Base-by-base conservation (phyloP, 192 early-diverging fungal species). In the Coemansia sp. region DNA sequence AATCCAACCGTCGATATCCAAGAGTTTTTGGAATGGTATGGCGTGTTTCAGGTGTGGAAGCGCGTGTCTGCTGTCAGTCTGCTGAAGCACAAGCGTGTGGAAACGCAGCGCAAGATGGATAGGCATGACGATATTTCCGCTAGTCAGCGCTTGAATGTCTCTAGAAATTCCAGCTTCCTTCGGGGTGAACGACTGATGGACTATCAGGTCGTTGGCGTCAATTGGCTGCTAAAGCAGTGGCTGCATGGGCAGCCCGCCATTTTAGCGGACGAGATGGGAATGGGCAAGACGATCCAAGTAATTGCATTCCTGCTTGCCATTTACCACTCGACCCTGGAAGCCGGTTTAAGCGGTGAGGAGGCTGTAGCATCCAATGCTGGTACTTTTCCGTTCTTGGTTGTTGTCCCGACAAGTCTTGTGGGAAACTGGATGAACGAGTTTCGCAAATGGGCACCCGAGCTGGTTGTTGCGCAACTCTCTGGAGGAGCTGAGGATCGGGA, bases 271-370 rank as follows among this genome's bases (percentile, higher is more conserved):
- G 96, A 98, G 69, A 87, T 89, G 89, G 89, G 94, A 15, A 74
- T 96, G 33, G 97, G 97, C 14, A 99, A 99, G 76, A 98, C 97
- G 0, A 87, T 99, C 2, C 97, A 99, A 72, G 92, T 91, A 0
- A 94, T 99, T 45, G 85, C 91, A 2, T 94, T 95, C 61, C 72
- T 98, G 23, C 84, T 83, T 7, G 91, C 89, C 53, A 70, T 96
- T 5, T 92, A 91, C 71, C 54, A 68, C 47, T 70, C 68, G 41
- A 65, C 77, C 27, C 13, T 80, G 10, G 50, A 45, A 6, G 45
- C 52, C 1, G 52, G 3, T 1, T 42, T 57, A n/a, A 8, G 29
- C 22, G 50, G 25, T 28, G 29, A 5, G 3, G n/a, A 33, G 15
- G 54, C 38, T 0, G 22, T 38, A 1, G 83, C 91, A 54, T 69